phyloP scores from a whole-genome alignment of 768 basidiomycete genomes.

The Pisolithus albus region DNA sequence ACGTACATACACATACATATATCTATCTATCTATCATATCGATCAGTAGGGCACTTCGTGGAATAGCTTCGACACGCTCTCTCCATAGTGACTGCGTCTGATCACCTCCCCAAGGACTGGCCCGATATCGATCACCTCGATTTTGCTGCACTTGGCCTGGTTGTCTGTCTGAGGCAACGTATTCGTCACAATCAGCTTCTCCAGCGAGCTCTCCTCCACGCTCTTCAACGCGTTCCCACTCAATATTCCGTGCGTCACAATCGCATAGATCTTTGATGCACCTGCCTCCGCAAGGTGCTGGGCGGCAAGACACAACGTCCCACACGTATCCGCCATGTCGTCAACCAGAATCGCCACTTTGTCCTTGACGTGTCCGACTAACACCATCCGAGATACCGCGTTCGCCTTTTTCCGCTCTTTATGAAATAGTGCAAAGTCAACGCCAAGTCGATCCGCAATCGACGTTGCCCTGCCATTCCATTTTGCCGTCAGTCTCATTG shows the following conservation, averaged over 20 bases:
- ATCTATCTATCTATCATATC: not conserved
- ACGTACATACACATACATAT: not conserved
- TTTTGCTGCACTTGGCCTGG: constrained; percentile 61
- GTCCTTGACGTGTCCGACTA: constrained; percentile 89
- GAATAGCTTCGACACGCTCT: constrained; percentile 84
- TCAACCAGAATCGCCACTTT: constrained; percentile 94
- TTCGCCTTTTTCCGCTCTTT: constrained; percentile 98
- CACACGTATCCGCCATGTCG: constrained; percentile 98
- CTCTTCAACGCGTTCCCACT: constrained; percentile 80
- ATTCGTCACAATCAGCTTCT: constrained; percentile 97
- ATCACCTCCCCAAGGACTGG: constrained; percentile 95
- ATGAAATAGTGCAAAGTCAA: constrained; percentile 98
- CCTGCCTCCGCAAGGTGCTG: constrained; percentile 85
- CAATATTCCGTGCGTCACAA: constrained; percentile 96
- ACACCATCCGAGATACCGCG: constrained; percentile 89
- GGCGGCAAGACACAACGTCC: constrained; percentile 89
- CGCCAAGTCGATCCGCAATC: constrained; percentile 90
- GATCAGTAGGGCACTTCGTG: constrained; percentile 82
- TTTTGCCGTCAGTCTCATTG: constrained; percentile 11
- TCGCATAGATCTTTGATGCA: constrained; percentile 75
- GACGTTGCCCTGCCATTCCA: constrained; percentile 73
- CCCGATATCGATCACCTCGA: constrained; percentile 93
- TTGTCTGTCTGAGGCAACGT: constrained; percentile 88
- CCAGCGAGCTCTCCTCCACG: constrained; percentile 67
- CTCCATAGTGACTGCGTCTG: constrained; percentile 93